Conservation (phyloP, 306 rosid species). For the Vigna trinervia region DNA sequence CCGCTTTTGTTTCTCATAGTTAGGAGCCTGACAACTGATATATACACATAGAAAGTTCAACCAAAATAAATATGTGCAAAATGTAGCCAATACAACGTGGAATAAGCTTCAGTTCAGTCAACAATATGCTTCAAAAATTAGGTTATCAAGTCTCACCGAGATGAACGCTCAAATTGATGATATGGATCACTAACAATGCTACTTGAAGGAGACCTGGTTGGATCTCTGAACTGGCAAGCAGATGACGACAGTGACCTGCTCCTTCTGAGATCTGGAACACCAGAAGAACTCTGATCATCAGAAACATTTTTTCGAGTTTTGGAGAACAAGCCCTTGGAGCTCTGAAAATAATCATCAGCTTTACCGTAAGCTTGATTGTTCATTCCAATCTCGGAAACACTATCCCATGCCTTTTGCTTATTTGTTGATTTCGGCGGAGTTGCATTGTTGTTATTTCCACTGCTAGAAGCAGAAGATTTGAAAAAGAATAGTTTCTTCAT, state of each 20-base stretch:
- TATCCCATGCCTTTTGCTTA: conserved; percentile 62
- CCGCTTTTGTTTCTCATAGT: conserved; percentile 65
- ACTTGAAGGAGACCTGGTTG: conserved; percentile 75
- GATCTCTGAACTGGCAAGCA: conserved; percentile 63
- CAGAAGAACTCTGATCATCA: conserved; percentile 56
- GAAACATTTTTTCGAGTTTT: conserved; percentile 65
- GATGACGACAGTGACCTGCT: conserved; percentile 89
- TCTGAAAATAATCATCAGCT: conserved; percentile 55
- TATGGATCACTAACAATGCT: conserved; percentile 54
- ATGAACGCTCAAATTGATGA: conserved; percentile 64
- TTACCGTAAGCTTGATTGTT: conserved; percentile 46
- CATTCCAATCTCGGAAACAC: conserved; percentile 56
- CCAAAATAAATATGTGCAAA: conserved; percentile 11
- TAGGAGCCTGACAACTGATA: conserved; percentile 58
- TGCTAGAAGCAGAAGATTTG: conserved; percentile 71
- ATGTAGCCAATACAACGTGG: conserved; percentile 1
- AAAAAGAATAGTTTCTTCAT: conserved; percentile 94
- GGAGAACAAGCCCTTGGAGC: conserved; percentile 57
- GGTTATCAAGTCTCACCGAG: conserved; percentile 63
- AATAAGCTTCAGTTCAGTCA: conserved; percentile 28
- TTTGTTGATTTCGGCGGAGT: conserved; percentile 58
- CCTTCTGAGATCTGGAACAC: conserved; percentile 74
- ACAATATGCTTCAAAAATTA: conserved; percentile 33
- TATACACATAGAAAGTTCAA: conserved; percentile 42
- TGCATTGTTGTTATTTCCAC: conserved; percentile 56